Conservation (phyloP, 345 rosid species). For the Hibiscus tridactylites region DNA sequence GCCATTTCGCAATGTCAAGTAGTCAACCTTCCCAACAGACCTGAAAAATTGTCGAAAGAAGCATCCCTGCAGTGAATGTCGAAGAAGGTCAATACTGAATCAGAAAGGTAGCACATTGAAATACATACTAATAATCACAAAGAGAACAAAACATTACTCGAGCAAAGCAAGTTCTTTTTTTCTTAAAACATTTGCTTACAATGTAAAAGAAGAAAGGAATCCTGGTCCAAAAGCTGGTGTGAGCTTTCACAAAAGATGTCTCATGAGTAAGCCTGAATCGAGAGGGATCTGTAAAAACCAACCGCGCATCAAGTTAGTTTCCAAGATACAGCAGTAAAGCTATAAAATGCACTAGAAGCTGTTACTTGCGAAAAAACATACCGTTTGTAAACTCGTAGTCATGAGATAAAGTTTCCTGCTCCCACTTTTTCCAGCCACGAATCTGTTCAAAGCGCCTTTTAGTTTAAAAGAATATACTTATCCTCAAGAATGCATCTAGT, state of each 20-base stretch:
- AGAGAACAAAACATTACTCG: neutral
- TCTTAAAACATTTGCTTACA: constrained; percentile 32
- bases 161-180: neutral
- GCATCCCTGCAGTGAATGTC: constrained; percentile 63
- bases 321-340: constrained; percentile 8
- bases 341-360: constrained; percentile 6
- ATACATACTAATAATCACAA: neutral
- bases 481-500: neutral
- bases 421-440: constrained; percentile 96
- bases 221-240: neutral
- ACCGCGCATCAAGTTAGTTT: constrained; percentile 9
- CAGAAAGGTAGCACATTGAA: neutral
- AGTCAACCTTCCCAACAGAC: constrained; percentile 80
- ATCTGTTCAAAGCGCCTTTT: constrained; percentile 35
- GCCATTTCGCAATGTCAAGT: constrained; percentile 80
- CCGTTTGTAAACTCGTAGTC: constrained; percentile 82
- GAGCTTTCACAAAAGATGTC: neutral
- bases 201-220: neutral
- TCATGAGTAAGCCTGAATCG: constrained; percentile 88
- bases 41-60: constrained; percentile 82
- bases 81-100: neutral
- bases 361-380: constrained; percentile 17
- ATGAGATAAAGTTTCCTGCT: constrained; percentile 61
- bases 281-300: constrained; percentile 58
- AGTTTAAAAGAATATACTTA: neutral